A percentile compares a stretch with the other conserved stretches of the same genome.
These are phyloP conservation scores for Magnusiomyces suaveolens DNA, from an alignment of 1,139 yeast species.

Conservation along the genomic window DNA sequence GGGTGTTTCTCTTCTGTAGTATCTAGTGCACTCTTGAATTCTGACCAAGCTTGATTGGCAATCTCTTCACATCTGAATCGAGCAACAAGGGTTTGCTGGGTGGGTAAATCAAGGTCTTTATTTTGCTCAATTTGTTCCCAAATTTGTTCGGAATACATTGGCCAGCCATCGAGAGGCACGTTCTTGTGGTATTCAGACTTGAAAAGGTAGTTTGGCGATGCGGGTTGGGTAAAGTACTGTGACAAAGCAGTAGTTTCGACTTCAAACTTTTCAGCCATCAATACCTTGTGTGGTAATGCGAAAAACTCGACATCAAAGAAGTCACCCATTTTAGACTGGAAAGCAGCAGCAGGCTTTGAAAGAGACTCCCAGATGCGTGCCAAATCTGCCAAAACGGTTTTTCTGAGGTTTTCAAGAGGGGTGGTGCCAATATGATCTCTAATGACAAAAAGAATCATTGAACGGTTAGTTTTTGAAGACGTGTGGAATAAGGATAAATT, in stretches of 20 bases:
- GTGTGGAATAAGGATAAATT: conserved; percentile 67
- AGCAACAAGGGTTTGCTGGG: conserved; percentile 91
- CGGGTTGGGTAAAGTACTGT: conserved; percentile 38
- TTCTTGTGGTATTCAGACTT: conserved; percentile 67
- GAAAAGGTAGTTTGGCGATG: conserved; percentile 39
- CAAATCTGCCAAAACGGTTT: conserved; percentile 61
- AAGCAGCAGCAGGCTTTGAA: conserved; percentile 48
- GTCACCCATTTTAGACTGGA: conserved; percentile 50
- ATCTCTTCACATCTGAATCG: conserved; percentile 93
- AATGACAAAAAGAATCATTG: conserved; percentile 74
- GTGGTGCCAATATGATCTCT: conserved; percentile 89
- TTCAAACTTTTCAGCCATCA: conserved; percentile 66
- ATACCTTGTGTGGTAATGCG: conserved; percentile 74
- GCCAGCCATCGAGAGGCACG: conserved; percentile 94
- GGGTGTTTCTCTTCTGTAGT: conserved; percentile 17
- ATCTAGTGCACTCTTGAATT: conserved; percentile 37
- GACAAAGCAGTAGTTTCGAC: conserved; percentile 57
- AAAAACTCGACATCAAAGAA: conserved; percentile 80
- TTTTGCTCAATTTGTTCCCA: conserved; percentile 92
- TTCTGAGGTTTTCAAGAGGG: conserved; percentile 61
- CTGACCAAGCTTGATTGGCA: conserved; percentile 41
- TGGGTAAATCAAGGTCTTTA: conserved; percentile 90
- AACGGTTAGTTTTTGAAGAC: conserved; percentile 41
- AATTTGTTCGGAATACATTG: conserved; percentile 77
- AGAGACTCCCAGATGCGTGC: conserved; percentile 68